Conservation (phyloP, 1,284 basidiomycete species). For the Lentinula novae-zelandiae region DNA sequence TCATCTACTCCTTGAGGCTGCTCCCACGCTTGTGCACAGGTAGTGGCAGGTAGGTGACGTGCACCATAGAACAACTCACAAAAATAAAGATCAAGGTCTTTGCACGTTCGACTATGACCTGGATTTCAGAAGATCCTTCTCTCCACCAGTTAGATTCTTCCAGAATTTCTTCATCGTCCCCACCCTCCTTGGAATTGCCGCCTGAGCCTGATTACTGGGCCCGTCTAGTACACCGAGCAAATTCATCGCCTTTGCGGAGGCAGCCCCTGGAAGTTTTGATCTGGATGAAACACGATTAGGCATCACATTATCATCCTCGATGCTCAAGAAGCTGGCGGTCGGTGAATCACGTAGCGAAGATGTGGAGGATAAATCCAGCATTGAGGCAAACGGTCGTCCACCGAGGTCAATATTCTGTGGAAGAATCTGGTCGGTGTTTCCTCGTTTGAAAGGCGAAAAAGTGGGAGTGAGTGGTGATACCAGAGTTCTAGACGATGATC, state of each 20-base stretch:
- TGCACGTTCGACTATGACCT: not conserved
- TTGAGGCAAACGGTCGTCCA: not conserved
- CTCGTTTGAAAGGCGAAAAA: not conserved
- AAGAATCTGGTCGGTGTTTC: not conserved
- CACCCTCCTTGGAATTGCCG: not conserved
- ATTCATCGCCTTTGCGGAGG: not conserved
- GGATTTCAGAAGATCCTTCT: not conserved
- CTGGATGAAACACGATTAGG: not conserved
- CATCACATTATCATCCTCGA: not conserved
- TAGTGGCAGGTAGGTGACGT: no score
- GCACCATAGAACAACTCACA: not conserved
- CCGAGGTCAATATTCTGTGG: not conserved
- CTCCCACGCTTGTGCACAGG: no score
- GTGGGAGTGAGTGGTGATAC: not conserved
- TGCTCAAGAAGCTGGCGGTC: not conserved
- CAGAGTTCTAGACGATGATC: not conserved
- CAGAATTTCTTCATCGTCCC: conserved; percentile 3
- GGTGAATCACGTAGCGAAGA: not conserved
- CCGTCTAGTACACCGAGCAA: not conserved
- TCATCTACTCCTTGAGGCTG: no score
- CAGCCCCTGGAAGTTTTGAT: not conserved
- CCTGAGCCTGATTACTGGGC: not conserved
- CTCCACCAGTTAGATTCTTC: not conserved
- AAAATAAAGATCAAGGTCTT: not conserved
- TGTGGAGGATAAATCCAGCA: not conserved